Evolutionary conservation across 2,329 filamentous ascomycete species (phyloP), one percentile per base, ranked within the genome.

Genomic region (Tolypocladium sp.): DNA sequence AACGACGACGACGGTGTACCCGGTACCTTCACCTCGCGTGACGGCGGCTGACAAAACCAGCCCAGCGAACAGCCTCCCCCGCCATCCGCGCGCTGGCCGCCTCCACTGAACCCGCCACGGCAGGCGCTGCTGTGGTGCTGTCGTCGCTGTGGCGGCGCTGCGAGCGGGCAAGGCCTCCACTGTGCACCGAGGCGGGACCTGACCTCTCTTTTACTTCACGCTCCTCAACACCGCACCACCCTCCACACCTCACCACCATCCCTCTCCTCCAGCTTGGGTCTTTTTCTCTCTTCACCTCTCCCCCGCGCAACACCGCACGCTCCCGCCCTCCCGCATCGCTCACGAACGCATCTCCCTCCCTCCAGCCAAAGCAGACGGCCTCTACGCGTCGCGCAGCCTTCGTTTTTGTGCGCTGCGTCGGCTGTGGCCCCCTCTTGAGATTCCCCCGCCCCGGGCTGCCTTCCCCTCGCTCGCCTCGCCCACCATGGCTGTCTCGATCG

Each of bases 401-500:
- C 61, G 55, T 61, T 60, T 57, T 57, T 64, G 64, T 64, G 66
- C 66, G 64, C 64, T 66, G 66, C 63, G 63, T 63, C 61, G 61
- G 61, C 64, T 64, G 61, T 59, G 56, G 61, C 55, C 58, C 59
- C 61, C 61, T 59, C 41, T 51, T 53, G 62, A 57, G 40, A 58
- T 56, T 58, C 65, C 68, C 66, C 69, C 66, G 65, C 68, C 68
- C 65, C 55, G 60, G 57, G 61, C 59, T 67, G 64, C 62, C 65
- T 63, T 67, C 66, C 67, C 69, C 66, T 67, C 71, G 73, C 70
- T 64, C 68, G 58, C 62, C 68, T 68, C 67, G 63, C 64, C 59
- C 67, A 78, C 73, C 75, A 88, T 88, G 85, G 80, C 85, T 74
- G 79, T 84, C 73, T 80, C 89, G 70, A 93, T 99, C 77, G 86